Evolutionary conservation across 2,329 filamentous ascomycete species (phyloP), one percentile per base, ranked within the genome.

Genomic region (Pseudogymnoascus sp.): DNA sequence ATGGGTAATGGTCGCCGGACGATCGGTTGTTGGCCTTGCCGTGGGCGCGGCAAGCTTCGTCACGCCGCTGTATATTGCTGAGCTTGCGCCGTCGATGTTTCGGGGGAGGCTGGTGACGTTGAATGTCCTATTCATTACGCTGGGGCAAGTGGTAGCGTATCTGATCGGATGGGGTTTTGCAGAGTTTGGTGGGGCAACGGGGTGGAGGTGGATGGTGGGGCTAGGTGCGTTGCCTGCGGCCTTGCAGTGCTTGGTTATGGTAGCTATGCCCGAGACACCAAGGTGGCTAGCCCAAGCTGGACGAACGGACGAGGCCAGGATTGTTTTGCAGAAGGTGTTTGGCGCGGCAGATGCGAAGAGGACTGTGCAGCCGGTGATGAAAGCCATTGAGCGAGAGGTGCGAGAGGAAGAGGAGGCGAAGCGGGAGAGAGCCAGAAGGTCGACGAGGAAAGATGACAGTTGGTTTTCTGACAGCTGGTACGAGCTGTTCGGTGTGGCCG

Each of bases 141-240:
- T 89, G 9, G 93, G 93, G 0, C 92, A 97, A 74, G 89, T 96
- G 1, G 82, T 95, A 18, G 92, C 93, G 2, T 97, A 97, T 73
- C 71, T 95, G 1, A 76, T 91, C 6, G 93, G 93, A 1, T 96
- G 89, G 88, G 57, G 32, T 1, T 87, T 96, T 54, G 81, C 84
- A 5, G 79, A 81, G 61, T 77, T 78, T 62, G 81, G 77, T 0
- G 67, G 71, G 20, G 70, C 69, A 35, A 81, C 80, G 11, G 90
- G 88, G 1, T 97, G 93, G 92, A 80, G 91, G 58, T 95, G 89
- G 86, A 92, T 96, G 83, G 91, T 97, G 0, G 92, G 92, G 0
- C 74, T 97, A 0, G 93, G 92, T 0, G 89, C 89, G 7, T 64
- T 88, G 25, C 93, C 93, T 0, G 92, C 91, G 0, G 72, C 82